These are phyloP conservation scores for Globisporangium paroecandrum DNA, from an alignment of 352 stramenopile genomes.

Conservation along the genomic window DNA sequence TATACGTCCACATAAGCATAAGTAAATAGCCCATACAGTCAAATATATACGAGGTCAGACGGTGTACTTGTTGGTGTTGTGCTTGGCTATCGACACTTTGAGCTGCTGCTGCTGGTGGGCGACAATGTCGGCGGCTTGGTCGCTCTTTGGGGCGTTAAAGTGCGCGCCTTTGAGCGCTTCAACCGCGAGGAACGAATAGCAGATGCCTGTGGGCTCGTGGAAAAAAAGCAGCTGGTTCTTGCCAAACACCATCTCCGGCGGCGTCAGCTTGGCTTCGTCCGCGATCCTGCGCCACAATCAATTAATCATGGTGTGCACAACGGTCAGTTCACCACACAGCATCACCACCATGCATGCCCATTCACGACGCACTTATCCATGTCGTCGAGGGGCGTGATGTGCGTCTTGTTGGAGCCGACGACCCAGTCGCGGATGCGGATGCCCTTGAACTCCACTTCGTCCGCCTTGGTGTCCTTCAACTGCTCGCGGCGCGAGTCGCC, in stretches of 20 bases:
- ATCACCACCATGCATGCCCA: no score
- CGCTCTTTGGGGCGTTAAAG: constrained; percentile 38
- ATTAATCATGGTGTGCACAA: not conserved
- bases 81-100: constrained; percentile 76
- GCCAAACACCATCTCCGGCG: constrained; percentile 85
- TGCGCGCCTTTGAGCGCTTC: constrained; percentile 75
- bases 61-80: constrained; percentile 70
- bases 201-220: constrained; percentile 65
- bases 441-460: constrained; percentile 67
- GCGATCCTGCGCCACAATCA: constrained; percentile 32
- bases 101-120: constrained; percentile 76
- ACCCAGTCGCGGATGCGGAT: constrained; percentile 61
- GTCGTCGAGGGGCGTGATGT: constrained; percentile 74
- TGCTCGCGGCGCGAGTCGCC: constrained; percentile 49
- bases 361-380: constrained; percentile 50
- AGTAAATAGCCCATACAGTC: not conserved
- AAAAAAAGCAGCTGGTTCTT: constrained; percentile 77
- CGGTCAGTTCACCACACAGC: constrained; percentile 2
- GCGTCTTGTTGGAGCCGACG: constrained; percentile 77
- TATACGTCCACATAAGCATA: constrained; percentile 3
- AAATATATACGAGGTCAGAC: not conserved
- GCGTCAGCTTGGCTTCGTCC: constrained; percentile 62
- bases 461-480: constrained; percentile 33
- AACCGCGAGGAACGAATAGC: constrained; percentile 73
- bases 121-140: constrained; percentile 46